These are phyloP conservation scores for Pistacia integerrima DNA, from an alignment of 345 rosid genomes.

Conservation along the genomic window DNA sequence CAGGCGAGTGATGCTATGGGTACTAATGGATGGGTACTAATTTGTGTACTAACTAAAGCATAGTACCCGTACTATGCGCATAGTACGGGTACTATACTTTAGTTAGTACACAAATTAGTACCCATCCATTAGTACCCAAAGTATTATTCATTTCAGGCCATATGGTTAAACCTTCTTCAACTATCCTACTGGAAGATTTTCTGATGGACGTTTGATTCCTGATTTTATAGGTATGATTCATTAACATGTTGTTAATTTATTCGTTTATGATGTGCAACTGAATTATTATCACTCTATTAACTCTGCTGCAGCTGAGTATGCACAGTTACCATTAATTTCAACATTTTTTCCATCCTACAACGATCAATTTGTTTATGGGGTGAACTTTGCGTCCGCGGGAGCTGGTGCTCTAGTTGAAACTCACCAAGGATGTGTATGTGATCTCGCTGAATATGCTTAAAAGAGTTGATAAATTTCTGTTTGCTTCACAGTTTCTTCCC, in stretches of 20 bases:
- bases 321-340: slow-evolving; percentile 16
- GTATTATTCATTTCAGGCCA: slow-evolving; percentile 33
- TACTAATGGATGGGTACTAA: no score
- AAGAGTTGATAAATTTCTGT: no score
- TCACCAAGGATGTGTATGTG: slow-evolving; percentile 4
- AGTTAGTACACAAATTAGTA: no score
- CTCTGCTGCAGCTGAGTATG: slow-evolving; percentile 21
- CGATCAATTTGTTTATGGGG: slow-evolving; percentile 20
- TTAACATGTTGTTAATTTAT: no score
- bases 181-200: slow-evolving; percentile 20
- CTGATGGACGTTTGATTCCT: slow-evolving; percentile 1
- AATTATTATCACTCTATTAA: background rate
- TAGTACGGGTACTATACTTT: no score
- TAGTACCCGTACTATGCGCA: no score
- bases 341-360: background rate
- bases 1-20: no score
- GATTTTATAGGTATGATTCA: slow-evolving; percentile 17
- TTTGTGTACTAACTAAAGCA: no score
- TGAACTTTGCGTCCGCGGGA: slow-evolving; percentile 31
- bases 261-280: background rate
- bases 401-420: slow-evolving; percentile 22
- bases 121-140: no score
- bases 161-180: slow-evolving; percentile 34
- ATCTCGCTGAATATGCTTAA: background rate
- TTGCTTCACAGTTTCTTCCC: no score